Percentiles rank a stretch among this genome's conserved stretches.
Evolutionary conservation across 2,329 filamentous ascomycete species (phyloP).

Genomic region (Didymella pinodella): DNA sequence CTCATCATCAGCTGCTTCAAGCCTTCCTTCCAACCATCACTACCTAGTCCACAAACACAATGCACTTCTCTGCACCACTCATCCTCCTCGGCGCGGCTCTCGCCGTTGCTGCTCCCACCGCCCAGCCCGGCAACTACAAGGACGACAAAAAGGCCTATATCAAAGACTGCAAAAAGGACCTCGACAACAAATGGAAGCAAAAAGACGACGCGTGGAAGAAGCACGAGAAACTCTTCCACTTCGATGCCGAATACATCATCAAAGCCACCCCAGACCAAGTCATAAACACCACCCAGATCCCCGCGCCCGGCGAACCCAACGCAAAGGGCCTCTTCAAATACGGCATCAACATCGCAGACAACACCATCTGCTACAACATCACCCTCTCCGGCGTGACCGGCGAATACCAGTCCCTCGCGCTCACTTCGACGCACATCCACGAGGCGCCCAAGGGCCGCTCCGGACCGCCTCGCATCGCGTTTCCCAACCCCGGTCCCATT

Average conservation of each 20-base stretch:
- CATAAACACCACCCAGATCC: slow-evolving; percentile 52
- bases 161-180: slow-evolving; percentile 32
- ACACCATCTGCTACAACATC: slow-evolving; percentile 61
- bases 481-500: slow-evolving; percentile 47
- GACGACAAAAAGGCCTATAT: slow-evolving; percentile 23
- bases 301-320: slow-evolving; percentile 54
- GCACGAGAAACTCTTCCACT: slow-evolving; percentile 47
- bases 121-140: slow-evolving; percentile 7
- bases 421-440: slow-evolving; percentile 65
- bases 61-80: slow-evolving; percentile 36
- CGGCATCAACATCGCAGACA: slow-evolving; percentile 59
- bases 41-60: slow-evolving; percentile 13
- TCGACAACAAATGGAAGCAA: slow-evolving; percentile 33
- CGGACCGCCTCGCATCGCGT: slow-evolving; percentile 61
- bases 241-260: slow-evolving; percentile 60
- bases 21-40: neutral
- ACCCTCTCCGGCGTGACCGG: slow-evolving; percentile 60
- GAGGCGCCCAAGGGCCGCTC: slow-evolving; percentile 56
- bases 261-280: slow-evolving; percentile 61
- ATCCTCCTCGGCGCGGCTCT: slow-evolving; percentile 31
- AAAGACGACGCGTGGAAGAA: slow-evolving; percentile 35
- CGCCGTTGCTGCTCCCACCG: slow-evolving; percentile 32
- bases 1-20: slow-evolving; percentile 17
- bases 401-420: slow-evolving; percentile 60
- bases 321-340: slow-evolving; percentile 61